Base-by-base conservation (phyloP, 805 yeast genomes). In the Zygotorulaspora florentina region DNA sequence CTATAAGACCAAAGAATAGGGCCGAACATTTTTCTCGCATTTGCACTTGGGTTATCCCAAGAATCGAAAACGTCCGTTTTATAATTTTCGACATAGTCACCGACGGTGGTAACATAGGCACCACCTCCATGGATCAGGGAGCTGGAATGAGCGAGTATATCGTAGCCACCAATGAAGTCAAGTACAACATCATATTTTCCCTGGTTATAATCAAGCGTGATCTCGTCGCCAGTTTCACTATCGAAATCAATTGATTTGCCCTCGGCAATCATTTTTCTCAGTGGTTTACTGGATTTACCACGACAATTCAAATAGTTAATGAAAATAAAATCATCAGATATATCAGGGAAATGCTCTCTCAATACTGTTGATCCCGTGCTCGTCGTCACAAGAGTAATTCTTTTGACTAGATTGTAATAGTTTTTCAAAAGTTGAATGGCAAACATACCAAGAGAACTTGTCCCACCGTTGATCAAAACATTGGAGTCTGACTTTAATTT, bases 401-500 rank as follows among this genome's bases (percentile, higher is more conserved):
- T 72, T 35, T 67, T 65, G 13, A 59, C 57, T 9, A 80, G 76
- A n/a, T 74, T 68, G 53, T 70, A 77, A 50, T 69, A 63, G 18
- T 72, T 57, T 59, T 77, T 82, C 15, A 82, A 74, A 23, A 86
- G 56, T 59, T 83, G 89, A 28, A 80, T 70, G 3, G 76, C 74
- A 64, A 71, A 74, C 48, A 78, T 63, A 1, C 93, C 95, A 8
- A 85, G 86, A n/a, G 81, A 71, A 1, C 95, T 78, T 2, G 87
- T 81, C 13, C 85, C 95, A 43, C 96, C 96, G 49, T 85, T 72
- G 35, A 88, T 70, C 38, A 86, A 69, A 2, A 87, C 76, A 45
- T 74, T 75, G 1, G 79, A 65, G 8, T 69, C 68, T 3, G 67
- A 64, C 31, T 70, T 71, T 53, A 66, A 23, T 53, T 55, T 45